Percentiles rank a stretch among this genome's conserved stretches.
phyloP scores from a whole-genome alignment of 805 yeast species.

The Zygosaccharomyces bailii region DNA sequence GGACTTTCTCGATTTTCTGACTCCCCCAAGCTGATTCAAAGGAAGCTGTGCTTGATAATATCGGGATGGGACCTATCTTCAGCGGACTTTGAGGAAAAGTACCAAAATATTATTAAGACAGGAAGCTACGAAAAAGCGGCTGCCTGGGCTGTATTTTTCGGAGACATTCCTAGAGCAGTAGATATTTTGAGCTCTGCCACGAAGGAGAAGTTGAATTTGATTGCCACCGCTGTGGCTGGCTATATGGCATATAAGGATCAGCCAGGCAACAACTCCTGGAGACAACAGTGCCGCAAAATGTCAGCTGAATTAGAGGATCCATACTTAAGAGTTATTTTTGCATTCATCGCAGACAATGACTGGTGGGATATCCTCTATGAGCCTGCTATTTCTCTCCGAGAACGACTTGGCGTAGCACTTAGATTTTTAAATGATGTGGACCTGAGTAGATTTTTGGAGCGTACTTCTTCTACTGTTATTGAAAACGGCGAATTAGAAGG shows the following conservation, averaged over 20 bases:
- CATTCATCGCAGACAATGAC: slow-evolving; percentile 87
- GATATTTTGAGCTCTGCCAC: slow-evolving; percentile 72
- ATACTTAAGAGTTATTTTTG: slow-evolving; percentile 86
- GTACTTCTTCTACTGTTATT: slow-evolving; percentile 69
- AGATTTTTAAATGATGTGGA: slow-evolving; percentile 80
- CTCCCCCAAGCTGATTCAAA: slow-evolving; percentile 49
- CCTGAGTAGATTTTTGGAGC: slow-evolving; percentile 63
- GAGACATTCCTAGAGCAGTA: slow-evolving; percentile 78
- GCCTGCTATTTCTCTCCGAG: slow-evolving; percentile 80
- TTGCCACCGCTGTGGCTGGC: slow-evolving; percentile 94
- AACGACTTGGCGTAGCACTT: slow-evolving; percentile 85
- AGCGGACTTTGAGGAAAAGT: slow-evolving; percentile 68
- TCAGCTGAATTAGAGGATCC: slow-evolving; percentile 89
- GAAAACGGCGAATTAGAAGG: slow-evolving; percentile 87
- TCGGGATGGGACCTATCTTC: slow-evolving; percentile 88
- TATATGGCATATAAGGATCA: slow-evolving; percentile 47
- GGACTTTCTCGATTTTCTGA: slow-evolving; percentile 23
- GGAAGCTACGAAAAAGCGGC: slow-evolving; percentile 87
- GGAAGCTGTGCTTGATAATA: slow-evolving; percentile 75
- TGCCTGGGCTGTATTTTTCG: slow-evolving; percentile 96
- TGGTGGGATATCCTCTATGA: slow-evolving; percentile 97
- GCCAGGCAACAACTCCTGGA: slow-evolving; percentile 73
- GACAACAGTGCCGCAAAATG: slow-evolving; percentile 84
- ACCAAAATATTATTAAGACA: slow-evolving; percentile 49
- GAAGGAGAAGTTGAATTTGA: slow-evolving; percentile 64